Base-by-base conservation (phyloP, 2,329 filamentous ascomycete species). In the Aspergillus ustus region DNA sequence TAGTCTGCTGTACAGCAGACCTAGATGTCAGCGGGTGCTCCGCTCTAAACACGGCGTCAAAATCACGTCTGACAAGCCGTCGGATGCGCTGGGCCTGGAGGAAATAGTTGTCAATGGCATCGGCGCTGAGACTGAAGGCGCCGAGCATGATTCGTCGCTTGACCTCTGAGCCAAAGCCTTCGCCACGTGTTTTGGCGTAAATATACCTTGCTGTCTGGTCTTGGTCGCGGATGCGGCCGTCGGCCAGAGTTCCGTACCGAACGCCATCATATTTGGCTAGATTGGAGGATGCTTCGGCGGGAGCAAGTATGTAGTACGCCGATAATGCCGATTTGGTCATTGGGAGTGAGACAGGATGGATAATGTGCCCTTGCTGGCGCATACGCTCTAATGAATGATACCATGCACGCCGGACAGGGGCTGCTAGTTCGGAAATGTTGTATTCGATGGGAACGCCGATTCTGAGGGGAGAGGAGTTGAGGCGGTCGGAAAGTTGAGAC, bases 211-310 rank as follows among this genome's bases (percentile, higher is more conserved):
- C 72, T 8, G 67, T 46, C n/a, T 85, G 83, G 25, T 48, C 11
- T 8, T 48, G 83, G 11, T 80, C 82, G 6, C 84, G 81, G 59
- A 86, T 87, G n/a, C 72, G 66, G 9, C 71, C 72, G 9, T 78
- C 75, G 1, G 75, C 79, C 31, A 87, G 84, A 20, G 82, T 83
- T 1, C 95, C 95, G 77, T 96, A 99, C 11, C 95, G 90, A n/a
- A 98, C 87, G 20, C 95, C 95, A 70, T 99, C 96, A 75, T 97
- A 99, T 75, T 96, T 97, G 60, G 95, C 92, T 2, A 99, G 86
- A 71, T 99, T 99, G 17, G 94, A 98, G 1, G 92, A 92, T 3
- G 95, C 95, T 78, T 99, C 95, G 17, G 95, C 94, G 0, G 95
- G 92, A 0, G 95, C 96, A 59, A 99, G 88, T 60, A 99, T 86